phyloP scores from a whole-genome alignment of 805 yeast species.

The Candida namnaoensis region DNA sequence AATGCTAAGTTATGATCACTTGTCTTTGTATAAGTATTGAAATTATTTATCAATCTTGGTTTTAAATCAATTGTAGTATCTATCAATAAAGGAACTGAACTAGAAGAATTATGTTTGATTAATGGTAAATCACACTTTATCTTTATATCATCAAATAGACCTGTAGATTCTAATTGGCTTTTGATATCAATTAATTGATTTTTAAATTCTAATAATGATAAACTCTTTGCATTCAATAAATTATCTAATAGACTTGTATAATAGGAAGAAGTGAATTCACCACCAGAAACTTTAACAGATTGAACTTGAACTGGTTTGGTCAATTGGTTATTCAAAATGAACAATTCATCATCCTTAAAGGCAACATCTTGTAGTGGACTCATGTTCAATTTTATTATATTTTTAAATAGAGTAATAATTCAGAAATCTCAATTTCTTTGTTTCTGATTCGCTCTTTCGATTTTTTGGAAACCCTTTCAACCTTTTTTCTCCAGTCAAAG shows the following conservation, averaged over 20 bases:
- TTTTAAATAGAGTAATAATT: too few relatives aligned
- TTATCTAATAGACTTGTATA: conserved; percentile 38
- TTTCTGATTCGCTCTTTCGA: too few relatives aligned
- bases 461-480: too few relatives aligned
- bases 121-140: conserved; percentile 28
- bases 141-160: conserved; percentile 32
- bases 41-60: conserved; percentile 22
- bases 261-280: conserved; percentile 31
- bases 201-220: conserved; percentile 32
- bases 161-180: conserved; percentile 30
- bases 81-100: background rate
- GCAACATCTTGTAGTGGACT: background rate
- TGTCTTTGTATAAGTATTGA: conserved; percentile 24
- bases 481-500: too few relatives aligned
- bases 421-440: too few relatives aligned
- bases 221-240: conserved; percentile 21
- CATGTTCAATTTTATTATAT: background rate
- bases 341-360: conserved; percentile 1
- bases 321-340: conserved; percentile 7
- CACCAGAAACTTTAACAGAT: conserved; percentile 13
- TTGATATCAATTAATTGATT: conserved; percentile 23
- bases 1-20: conserved; percentile 25
- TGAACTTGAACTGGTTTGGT: conserved; percentile 13
- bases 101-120: background rate
- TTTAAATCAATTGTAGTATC: conserved; percentile 31